Evolutionary conservation across 192 early-diverging fungal genomes (phyloP).

Genomic region (Chytriomyces sp.): DNA sequence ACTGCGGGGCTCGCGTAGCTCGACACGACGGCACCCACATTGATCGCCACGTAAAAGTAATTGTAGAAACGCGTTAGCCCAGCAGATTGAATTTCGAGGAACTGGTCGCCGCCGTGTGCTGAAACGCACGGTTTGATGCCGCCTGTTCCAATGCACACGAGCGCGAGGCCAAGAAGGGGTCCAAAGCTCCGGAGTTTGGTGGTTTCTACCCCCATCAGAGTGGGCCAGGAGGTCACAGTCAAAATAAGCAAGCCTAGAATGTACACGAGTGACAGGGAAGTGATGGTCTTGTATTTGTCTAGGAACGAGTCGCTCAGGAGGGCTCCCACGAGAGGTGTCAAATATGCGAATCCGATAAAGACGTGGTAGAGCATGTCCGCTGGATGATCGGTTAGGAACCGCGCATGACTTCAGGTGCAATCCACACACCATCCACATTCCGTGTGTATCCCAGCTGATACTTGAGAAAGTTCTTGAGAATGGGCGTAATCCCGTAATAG

Average conservation of each 20-base stretch:
- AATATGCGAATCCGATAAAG: conserved; percentile 33
- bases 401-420: too few species aligned
- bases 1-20: conserved; percentile 54
- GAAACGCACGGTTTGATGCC: conserved; percentile 69
- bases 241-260: conserved; percentile 54
- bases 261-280: conserved; percentile 49
- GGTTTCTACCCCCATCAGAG: conserved; percentile 38
- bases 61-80: conserved; percentile 60
- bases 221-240: conserved; percentile 53
- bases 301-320: conserved; percentile 67
- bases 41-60: conserved; percentile 58
- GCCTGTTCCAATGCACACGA: conserved; percentile 64
- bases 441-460: conserved; percentile 31
- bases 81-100: conserved; percentile 43
- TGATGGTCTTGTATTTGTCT: conserved; percentile 65
- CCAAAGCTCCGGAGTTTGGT: conserved; percentile 15
- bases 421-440: conserved; percentile 35
- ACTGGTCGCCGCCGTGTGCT: conserved; percentile 62
- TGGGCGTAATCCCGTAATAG: conserved; percentile 63
- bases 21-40: conserved; percentile 58
- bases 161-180: conserved; percentile 38
- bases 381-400: neutral
- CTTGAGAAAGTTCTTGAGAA: conserved; percentile 51
- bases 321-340: conserved; percentile 65
- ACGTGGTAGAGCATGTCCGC: neutral